Conservation (phyloP, 139 green algal species). For the Chlamydomonas applanata region DNA sequence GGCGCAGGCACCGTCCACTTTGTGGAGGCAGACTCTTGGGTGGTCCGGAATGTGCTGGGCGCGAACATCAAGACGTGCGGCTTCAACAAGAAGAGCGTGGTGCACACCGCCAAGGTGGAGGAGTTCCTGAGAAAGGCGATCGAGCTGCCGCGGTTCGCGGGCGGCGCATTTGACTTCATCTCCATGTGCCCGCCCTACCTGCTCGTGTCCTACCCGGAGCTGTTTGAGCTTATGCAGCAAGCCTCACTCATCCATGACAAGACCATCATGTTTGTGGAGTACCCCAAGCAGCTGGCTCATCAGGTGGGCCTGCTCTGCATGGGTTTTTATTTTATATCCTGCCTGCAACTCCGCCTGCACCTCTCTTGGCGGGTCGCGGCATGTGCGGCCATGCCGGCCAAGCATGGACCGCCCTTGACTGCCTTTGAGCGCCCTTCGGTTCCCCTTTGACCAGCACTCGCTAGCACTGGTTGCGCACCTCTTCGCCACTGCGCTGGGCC, state of each 20-base stretch:
- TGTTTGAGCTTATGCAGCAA: conserved; percentile 73
- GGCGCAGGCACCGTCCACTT: conserved; percentile 67
- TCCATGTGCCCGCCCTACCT: conserved; percentile 90
- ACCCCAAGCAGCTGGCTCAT: conserved; percentile 64
- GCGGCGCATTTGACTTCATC: conserved; percentile 90
- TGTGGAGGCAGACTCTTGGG: conserved; percentile 87
- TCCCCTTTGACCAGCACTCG: no score
- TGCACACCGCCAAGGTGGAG: conserved; percentile 72
- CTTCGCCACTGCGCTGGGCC: no score
- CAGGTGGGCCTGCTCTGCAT: conserved; percentile 41
- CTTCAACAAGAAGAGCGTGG: conserved; percentile 34
- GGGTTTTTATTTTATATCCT: no score
- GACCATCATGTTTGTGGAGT: conserved; percentile 82
- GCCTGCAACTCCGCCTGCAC: no score
- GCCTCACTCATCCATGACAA: conserved; percentile 67
- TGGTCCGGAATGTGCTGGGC: conserved; percentile 43
- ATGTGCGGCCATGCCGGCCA: no score
- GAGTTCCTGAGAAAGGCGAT: conserved; percentile 63
- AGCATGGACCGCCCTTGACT: no score
- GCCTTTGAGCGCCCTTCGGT: no score
- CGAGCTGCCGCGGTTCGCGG: conserved; percentile 30
- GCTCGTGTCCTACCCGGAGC: conserved; percentile 82
- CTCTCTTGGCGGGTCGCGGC: no score
- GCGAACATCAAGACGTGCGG: conserved; percentile 44
- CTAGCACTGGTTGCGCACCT: no score